Base-by-base conservation (phyloP, 2,329 filamentous ascomycete genomes). In the Emericellopsis atlantica region DNA sequence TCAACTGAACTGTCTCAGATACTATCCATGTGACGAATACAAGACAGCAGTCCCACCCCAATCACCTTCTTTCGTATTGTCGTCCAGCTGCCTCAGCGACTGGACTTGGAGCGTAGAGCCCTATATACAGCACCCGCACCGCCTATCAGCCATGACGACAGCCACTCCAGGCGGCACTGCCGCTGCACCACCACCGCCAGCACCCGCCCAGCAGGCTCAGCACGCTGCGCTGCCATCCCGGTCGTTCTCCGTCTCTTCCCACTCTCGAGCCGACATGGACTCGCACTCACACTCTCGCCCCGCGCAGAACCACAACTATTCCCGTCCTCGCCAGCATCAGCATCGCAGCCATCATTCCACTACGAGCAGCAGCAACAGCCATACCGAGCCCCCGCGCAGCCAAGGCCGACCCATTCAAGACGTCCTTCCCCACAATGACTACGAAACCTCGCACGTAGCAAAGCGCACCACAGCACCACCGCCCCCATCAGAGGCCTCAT, bases 371-470 rank as follows among this genome's bases (percentile, higher is more conserved):
- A 35, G 9, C 32, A 35, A 15, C 18, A 35, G n/a, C 18, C 18
- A 15, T 15, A 35, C 8, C 26, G 26, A 29, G 26, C 4, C 4
- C 12, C n/a, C 32, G 32, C 3, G 32, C 32, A 15, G n/a, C 32
- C 32, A 15, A 12, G 9, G 18, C 9, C 32, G 32, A 15, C 32
- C 32, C 8, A 35, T 35, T 7, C 32, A 34, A 44, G 62, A 72
- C 42, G 50, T 62, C 35, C 51, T 64, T 40, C 64, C 66, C 41
- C 77, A 81, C 53, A 71, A 81, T 59, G 84, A 92, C 62, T 80
- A 79, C 67, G 85, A 90, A 63, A 73, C 79, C 51, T 69, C 72
- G 52, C 80, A 80, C 66, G 60, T 84, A 65, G 73, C 76, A 85
- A 76, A 51, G 70, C 67, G 49, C 74, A 62, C 55, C 66, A 48